Conservation (phyloP, 352 stramenopile species). For the Phytophthora gonapodyides region DNA sequence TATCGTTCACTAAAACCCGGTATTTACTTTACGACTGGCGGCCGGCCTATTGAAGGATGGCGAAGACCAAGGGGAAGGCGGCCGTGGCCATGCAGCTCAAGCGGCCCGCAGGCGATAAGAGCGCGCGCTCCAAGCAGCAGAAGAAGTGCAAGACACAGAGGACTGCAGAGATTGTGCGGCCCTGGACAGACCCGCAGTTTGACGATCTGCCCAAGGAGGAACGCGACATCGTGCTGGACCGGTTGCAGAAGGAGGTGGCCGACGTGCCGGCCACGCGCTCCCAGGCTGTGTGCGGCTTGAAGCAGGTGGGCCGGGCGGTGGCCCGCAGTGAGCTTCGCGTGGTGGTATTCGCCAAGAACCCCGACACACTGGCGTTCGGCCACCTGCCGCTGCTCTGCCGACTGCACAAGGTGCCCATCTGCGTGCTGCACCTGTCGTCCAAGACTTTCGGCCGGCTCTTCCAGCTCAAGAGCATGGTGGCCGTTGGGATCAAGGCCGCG, state of each 20-base stretch:
- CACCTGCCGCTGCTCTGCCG: constrained; percentile 74
- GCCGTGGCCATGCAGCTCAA: constrained; percentile 36
- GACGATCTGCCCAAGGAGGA: constrained; percentile 71
- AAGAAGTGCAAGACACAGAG: constrained; percentile 25
- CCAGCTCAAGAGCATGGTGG: constrained; percentile 55
- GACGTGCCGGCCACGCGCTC: constrained; percentile 21
- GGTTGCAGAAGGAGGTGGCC: constrained; percentile 66
- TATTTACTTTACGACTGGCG: too few species aligned
- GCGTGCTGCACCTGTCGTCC: constrained; percentile 74
- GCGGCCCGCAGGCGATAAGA: constrained; percentile 6
- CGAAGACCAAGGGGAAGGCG: constrained; percentile 27
- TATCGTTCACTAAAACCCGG: too few species aligned
- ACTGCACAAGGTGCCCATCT: constrained; percentile 68
- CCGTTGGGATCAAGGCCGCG: constrained; percentile 50
- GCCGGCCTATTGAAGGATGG: too few species aligned
- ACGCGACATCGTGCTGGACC: constrained; percentile 79
- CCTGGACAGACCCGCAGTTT: constrained; percentile 60
- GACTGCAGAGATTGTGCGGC: constrained; percentile 32
- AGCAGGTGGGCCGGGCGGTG: constrained; percentile 56
- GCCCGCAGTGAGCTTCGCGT: constrained; percentile 50
- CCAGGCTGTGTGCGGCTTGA: constrained; percentile 56
- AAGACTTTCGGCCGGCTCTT: constrained; percentile 66
- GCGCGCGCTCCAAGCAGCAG: constrained; percentile 9
- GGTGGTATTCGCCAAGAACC: constrained; percentile 72
- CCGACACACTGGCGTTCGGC: constrained; percentile 55